Base-by-base conservation (phyloP, 306 rosid species). In the Cicer arietinum region DNA sequence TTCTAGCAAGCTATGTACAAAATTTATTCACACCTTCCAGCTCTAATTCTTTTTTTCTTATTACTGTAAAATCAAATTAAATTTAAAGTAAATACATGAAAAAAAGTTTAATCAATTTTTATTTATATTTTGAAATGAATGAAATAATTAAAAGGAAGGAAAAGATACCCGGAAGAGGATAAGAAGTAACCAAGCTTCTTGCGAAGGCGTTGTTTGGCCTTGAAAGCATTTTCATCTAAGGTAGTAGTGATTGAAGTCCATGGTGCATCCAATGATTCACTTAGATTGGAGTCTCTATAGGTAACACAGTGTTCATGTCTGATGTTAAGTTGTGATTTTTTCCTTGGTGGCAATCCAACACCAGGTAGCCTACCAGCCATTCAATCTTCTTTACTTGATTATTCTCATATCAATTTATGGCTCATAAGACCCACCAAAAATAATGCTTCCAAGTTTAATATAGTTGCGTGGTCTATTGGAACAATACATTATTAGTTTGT, bases 331-430 rank as follows among this genome's bases (percentile, higher is more conserved):
- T 79, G 46, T 37, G 57, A 11, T 79, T 62, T 59, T 73, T 78
- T 88, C 62, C 88, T 81, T 50, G 81, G 69, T 16, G 77, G 73
- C 59, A 88, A 67, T 13, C 87, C 88, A 44, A 88, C 91, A 8
- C 91, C 91, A 50, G 89, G 89, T 37, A 88, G 63, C 67, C 86
- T 85, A 57, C 89, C 91, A 56, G 89, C 85, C 91, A 88, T 87
- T 6, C 57, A 16, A 10, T 10, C 22, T 12, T 47, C 71, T 72
- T 5, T 11, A 46, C 48, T 52, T 66, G 11, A 14, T 45, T 58
- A 18, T 54, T 75, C 50, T 70, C 72, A 68, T 71, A 44, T 45
- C 72, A 53, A 71, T 39, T 75, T 63, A 71, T 42, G 61, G 67
- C n/a, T 73, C 11, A 30, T 39, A 1, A 66, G 67, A 60, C 57